Conservation (phyloP, 257 asterid species). For the Henckelia pumila region DNA sequence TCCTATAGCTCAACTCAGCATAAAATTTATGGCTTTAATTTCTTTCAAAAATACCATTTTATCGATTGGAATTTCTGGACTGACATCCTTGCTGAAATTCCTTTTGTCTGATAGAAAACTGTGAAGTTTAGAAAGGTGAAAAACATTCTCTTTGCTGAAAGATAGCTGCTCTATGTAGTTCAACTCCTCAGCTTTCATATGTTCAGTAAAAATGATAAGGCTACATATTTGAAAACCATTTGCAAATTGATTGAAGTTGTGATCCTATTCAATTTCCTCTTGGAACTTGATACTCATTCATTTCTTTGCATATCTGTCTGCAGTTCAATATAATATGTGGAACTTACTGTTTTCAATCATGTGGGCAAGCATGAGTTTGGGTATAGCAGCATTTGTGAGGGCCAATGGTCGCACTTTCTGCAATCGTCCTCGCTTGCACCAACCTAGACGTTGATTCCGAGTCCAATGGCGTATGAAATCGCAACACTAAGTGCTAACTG, state of each 20-base stretch:
- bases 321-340: conserved; percentile 61
- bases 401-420: conserved; percentile 78
- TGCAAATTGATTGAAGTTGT: neutral
- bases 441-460: conserved; percentile 50
- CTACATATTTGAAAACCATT: conserved; percentile 1
- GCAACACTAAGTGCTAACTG: neutral
- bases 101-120: neutral
- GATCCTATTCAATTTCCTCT: neutral
- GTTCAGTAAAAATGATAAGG: neutral
- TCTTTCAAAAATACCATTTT: no score
- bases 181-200: neutral
- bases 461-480: neutral
- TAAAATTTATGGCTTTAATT: no score
- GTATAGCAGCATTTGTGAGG: conserved; percentile 57
- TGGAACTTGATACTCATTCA: conserved; percentile 8
- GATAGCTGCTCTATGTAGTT: neutral
- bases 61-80: neutral
- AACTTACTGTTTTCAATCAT: conserved; percentile 57
- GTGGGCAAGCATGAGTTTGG: conserved; percentile 77
- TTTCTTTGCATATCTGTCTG: conserved; percentile 9
- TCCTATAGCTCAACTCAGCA: neutral
- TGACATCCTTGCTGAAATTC: neutral
- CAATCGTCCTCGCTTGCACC: conserved; percentile 81
- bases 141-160: neutral
- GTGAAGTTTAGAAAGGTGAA: neutral